A percentile compares a stretch with the other conserved stretches of the same genome.
Evolutionary conservation across 176 grass and related monocot genomes (phyloP).

Genomic region (Hyparrhenia diplandra): DNA sequence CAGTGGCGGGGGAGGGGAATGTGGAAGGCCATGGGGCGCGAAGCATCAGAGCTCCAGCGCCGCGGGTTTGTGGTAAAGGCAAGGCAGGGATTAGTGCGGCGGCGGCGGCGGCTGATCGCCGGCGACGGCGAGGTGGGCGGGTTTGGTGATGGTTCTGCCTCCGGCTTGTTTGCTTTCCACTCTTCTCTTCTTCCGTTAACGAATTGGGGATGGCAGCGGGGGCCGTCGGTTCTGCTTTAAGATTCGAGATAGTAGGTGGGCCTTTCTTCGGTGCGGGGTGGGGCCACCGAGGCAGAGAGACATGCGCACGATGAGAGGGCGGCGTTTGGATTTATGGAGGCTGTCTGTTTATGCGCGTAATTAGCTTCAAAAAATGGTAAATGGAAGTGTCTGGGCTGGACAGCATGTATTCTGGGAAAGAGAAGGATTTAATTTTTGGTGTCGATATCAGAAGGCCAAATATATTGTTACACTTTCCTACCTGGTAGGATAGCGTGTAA

Average conservation of each 20-base stretch:
- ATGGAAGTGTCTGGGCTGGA: not conserved
- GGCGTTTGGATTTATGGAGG: not conserved
- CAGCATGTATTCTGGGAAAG: not conserved
- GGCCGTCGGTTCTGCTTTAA: conserved; percentile 15
- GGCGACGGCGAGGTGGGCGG: conserved; percentile 37
- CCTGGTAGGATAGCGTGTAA: too few species aligned
- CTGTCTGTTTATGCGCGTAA: not conserved
- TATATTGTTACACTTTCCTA: not conserved
- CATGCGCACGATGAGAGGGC: not conserved
- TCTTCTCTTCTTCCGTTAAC: conserved; percentile 45
- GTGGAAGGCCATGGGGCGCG: conserved; percentile 44
- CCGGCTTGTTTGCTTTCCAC: conserved; percentile 32
- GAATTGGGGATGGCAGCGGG: conserved; percentile 4
- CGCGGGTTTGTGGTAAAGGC: not conserved
- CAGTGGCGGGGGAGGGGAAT: conserved; percentile 30
- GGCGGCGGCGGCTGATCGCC: conserved; percentile 35
- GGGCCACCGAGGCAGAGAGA: not conserved
- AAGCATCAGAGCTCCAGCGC: conserved; percentile 58
- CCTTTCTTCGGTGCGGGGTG: not conserved
- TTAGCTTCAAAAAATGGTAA: not conserved
- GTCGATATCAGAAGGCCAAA: not conserved
- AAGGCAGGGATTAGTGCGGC: not conserved
- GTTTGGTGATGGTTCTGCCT: conserved; percentile 33
- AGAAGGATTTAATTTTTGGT: not conserved
- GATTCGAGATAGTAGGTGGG: conserved; percentile 24